Evolutionary conservation across 768 basidiomycete species (phyloP).

Genomic region (Podaxis carcinomalis): DNA sequence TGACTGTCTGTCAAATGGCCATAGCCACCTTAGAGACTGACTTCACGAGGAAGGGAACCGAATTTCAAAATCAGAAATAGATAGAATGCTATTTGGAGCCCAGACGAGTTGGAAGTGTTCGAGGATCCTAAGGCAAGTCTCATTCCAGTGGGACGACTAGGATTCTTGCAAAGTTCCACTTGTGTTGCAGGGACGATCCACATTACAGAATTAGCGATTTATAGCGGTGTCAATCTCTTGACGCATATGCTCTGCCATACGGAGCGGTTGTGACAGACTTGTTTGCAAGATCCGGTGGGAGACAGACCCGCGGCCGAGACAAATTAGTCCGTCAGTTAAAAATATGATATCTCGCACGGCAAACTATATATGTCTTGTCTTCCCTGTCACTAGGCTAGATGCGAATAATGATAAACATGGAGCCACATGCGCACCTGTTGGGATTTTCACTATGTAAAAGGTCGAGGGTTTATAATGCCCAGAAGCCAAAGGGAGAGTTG

Average conservation of each 20-base stretch:
- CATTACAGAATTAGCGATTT: no score
- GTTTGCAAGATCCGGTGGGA: not conserved
- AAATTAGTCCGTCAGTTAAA: not conserved
- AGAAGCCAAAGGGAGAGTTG: not conserved
- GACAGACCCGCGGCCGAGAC: not conserved
- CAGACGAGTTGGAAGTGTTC: no score
- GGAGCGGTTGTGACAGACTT: not conserved
- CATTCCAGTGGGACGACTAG: no score
- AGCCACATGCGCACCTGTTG: not conserved
- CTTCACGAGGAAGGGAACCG: not conserved
- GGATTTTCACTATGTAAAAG: not conserved
- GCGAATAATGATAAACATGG: not conserved
- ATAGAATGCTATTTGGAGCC: not conserved
- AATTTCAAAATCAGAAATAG: conserved; percentile 1
- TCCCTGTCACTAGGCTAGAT: not conserved
- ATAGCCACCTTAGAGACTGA: not conserved
- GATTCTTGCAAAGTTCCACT: no score
- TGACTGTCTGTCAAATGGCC: not conserved
- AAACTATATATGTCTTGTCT: not conserved
- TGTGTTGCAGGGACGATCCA: no score
- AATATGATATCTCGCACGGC: not conserved
- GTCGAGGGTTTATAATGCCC: not conserved
- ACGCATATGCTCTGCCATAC: no score
- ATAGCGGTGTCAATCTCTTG: no score
- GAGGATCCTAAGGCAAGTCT: no score